Conservation (phyloP, 2,329 filamentous ascomycete species). For the Talaromyces atroroseus region DNA sequence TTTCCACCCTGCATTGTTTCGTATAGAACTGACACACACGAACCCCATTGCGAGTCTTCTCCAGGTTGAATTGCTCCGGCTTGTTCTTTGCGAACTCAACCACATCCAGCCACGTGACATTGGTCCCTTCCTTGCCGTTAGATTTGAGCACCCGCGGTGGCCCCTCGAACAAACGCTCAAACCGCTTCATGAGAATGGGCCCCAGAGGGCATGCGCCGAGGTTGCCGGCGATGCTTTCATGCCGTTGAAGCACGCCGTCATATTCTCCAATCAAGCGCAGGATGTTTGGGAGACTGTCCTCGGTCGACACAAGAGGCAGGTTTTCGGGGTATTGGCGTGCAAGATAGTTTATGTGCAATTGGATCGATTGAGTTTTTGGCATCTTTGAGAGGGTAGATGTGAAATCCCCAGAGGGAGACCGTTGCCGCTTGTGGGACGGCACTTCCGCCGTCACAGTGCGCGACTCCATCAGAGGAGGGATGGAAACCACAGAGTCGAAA, state of each 20-base stretch:
- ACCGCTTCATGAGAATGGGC: conserved; percentile 76
- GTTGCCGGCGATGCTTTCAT: conserved; percentile 81
- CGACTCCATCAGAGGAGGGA: conserved; percentile 27
- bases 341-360: conserved; percentile 64
- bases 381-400: conserved; percentile 43
- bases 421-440: conserved; percentile 39
- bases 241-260: conserved; percentile 75
- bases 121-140: conserved; percentile 55
- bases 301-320: conserved; percentile 56
- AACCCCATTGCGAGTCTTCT: conserved; percentile 61
- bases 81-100: conserved; percentile 78
- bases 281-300: conserved; percentile 69
- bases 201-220: conserved; percentile 77
- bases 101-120: conserved; percentile 77
- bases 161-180: conserved; percentile 80
- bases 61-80: conserved; percentile 69
- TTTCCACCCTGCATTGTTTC: conserved; percentile 75
- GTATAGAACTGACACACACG: conserved; percentile 76
- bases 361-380: conserved; percentile 51
- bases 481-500: neutral
- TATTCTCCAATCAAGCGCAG: conserved; percentile 71
- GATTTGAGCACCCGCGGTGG: conserved; percentile 63
- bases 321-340: conserved; percentile 58
- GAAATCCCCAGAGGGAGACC: conserved; percentile 40
- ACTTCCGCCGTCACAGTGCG: conserved; percentile 29